These are phyloP conservation scores for Ganoderma leucocontextum DNA, from an alignment of 1,284 basidiomycete species.

Conservation along the genomic window DNA sequence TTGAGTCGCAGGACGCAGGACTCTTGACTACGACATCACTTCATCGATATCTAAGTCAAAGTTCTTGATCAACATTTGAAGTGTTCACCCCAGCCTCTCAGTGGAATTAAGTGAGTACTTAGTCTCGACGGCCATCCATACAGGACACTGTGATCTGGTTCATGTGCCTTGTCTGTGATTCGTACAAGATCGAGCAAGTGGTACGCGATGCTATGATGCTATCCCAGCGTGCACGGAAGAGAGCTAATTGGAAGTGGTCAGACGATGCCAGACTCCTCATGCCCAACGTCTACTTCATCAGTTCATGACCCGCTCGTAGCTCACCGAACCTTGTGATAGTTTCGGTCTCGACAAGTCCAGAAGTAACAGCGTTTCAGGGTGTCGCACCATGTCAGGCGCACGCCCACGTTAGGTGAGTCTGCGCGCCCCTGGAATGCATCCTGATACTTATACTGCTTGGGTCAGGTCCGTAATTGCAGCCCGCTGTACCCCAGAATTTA, in stretches of 20 bases:
- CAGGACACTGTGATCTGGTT: not conserved
- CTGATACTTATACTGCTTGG: slow-evolving; percentile 1
- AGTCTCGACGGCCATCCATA: too few relatives aligned
- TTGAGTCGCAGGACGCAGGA: too few relatives aligned
- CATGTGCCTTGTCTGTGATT: not conserved
- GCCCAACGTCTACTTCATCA: not conserved
- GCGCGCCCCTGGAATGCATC: not conserved
- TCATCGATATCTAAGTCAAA: too few relatives aligned
- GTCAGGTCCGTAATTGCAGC: not conserved
- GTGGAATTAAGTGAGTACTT: too few relatives aligned
- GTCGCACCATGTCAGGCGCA: not conserved
- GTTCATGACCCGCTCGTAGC: not conserved
- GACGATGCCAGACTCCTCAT: not conserved
- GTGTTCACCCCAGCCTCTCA: not conserved
- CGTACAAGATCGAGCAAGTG: not conserved
- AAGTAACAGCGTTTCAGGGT: not conserved
- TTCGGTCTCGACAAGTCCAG: slow-evolving; percentile 3
- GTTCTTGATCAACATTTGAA: not conserved
- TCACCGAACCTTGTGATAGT: not conserved
- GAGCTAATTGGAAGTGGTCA: not conserved
- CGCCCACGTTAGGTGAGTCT: not conserved
- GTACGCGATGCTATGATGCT: too few relatives aligned
- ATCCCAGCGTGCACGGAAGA: too few relatives aligned
- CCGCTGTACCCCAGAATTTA: not conserved
- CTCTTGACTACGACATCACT: too few relatives aligned